Conservation (phyloP, 2,329 filamentous ascomycete species). For the Epichloe amarillans region DNA sequence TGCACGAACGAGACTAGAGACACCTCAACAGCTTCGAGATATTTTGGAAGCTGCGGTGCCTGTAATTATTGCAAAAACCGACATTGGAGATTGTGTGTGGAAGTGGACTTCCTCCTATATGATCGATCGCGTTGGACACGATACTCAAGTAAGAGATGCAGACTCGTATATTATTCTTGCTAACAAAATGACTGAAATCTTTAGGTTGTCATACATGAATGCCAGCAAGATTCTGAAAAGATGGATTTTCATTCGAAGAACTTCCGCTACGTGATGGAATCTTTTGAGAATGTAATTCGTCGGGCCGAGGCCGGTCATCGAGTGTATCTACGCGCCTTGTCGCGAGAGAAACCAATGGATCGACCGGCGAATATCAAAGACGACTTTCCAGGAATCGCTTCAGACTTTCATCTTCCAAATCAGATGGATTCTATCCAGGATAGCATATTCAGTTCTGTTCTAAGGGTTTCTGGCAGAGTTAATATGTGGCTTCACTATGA, state of each 20-base stretch:
- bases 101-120: conserved; percentile 61
- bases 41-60: conserved; percentile 44
- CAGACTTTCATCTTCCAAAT: conserved; percentile 57
- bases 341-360: conserved; percentile 52
- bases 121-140: conserved; percentile 42
- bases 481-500: conserved; percentile 90
- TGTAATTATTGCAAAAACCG: conserved; percentile 46
- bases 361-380: conserved; percentile 52
- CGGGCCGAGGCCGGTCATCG: conserved; percentile 44
- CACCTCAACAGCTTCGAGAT: conserved; percentile 42
- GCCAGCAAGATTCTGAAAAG: conserved; percentile 34
- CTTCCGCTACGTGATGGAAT: conserved; percentile 59
- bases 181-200: background rate
- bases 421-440: conserved; percentile 44
- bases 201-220: conserved; percentile 65
- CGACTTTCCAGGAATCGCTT: conserved; percentile 58
- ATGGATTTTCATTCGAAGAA: conserved; percentile 81
- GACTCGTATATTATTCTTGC: background rate
- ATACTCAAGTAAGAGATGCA: conserved; percentile 39
- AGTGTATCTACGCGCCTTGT: conserved; percentile 70
- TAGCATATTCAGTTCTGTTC: conserved; percentile 63
- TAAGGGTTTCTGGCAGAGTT: conserved; percentile 67
- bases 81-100: conserved; percentile 53
- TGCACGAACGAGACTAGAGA: conserved; percentile 37
- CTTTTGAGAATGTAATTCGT: conserved; percentile 53